A percentile compares a stretch with the other conserved stretches of the same genome.
phyloP scores from a whole-genome alignment of 306 rosid species.

The Lagenaria siceraria region DNA sequence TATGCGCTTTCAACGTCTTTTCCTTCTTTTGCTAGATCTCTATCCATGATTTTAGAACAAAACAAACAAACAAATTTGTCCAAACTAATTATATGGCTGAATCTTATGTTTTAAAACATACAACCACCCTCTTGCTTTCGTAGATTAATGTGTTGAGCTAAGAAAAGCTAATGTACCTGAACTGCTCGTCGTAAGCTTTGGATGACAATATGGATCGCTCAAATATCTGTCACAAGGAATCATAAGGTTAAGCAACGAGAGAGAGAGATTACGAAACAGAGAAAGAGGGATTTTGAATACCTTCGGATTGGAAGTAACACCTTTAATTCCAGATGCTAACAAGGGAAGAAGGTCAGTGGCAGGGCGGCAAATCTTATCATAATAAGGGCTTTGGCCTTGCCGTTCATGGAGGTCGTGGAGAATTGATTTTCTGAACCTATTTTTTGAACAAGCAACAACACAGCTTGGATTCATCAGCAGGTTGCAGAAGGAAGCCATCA shows the following conservation, averaged over 20 bases:
- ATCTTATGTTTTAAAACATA: not conserved
- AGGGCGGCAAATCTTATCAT: constrained; percentile 87
- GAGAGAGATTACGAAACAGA: not conserved
- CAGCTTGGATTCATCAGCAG: not conserved
- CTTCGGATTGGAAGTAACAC: constrained; percentile 96
- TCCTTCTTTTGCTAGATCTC: constrained; percentile 78
- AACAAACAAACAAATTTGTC: not conserved
- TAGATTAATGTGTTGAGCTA: not conserved
- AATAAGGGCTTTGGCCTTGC: constrained; percentile 96
- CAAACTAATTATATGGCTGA: not conserved
- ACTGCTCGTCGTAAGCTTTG: not conserved
- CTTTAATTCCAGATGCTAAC: constrained; percentile 67
- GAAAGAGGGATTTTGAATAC: constrained; percentile 17
- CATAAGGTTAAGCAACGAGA: not conserved
- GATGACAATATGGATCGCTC: not conserved
- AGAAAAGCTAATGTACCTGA: not conserved
- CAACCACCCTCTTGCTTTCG: not conserved
- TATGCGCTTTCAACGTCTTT: constrained; percentile 82
- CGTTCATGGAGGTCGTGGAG: constrained; percentile 87
- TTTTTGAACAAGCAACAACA: not conserved
- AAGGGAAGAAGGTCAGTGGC: constrained; percentile 82
- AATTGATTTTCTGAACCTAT: not conserved
- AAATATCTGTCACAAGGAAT: not conserved
- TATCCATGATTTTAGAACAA: not conserved
- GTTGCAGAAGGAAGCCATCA: not conserved